These are phyloP conservation scores for Verticillium zaregamsianum DNA, from an alignment of 2,329 filamentous ascomycete species.

Conservation along the genomic window DNA sequence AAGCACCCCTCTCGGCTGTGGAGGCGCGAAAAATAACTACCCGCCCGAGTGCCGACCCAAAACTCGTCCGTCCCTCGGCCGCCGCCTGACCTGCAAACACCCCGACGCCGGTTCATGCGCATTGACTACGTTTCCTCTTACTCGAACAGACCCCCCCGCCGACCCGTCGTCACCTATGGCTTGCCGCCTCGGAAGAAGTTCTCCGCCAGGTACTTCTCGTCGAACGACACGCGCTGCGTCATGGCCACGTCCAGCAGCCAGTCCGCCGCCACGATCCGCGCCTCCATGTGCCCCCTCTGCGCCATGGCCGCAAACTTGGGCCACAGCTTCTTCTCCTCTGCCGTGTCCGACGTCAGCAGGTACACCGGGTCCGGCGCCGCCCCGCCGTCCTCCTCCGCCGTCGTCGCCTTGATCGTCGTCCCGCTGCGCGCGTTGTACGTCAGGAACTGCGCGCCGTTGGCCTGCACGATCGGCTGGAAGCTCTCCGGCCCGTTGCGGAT, in stretches of 20 bases:
- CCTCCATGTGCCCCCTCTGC: constrained; percentile 69
- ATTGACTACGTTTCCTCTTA: not conserved
- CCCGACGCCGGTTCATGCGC: not conserved
- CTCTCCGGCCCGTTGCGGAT: constrained; percentile 80
- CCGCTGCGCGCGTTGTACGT: constrained; percentile 72
- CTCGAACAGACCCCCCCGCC: constrained; percentile 9
- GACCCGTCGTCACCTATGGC: constrained; percentile 10
- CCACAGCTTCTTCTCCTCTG: constrained; percentile 73
- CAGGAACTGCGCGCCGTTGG: constrained; percentile 82
- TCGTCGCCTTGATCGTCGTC: constrained; percentile 60
- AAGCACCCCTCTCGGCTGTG: not conserved
- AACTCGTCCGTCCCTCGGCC: not conserved
- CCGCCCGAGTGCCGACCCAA: not conserved
- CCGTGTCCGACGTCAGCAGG: constrained; percentile 66
- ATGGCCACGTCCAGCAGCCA: constrained; percentile 90
- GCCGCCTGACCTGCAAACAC: not conserved
- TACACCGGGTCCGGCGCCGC: constrained; percentile 70
- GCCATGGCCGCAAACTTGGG: constrained; percentile 76
- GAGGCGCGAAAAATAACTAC: not conserved
- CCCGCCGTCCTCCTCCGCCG: constrained; percentile 56
- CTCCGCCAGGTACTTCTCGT: constrained; percentile 55
- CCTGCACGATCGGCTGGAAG: constrained; percentile 79
- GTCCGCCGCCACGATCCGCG: constrained; percentile 77
- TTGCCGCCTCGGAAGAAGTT: constrained; percentile 31
- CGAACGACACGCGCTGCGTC: constrained; percentile 73